phyloP scores from a whole-genome alignment of 495 filamentous ascomycete genomes.

The Aspergillus nidulans region DNA sequence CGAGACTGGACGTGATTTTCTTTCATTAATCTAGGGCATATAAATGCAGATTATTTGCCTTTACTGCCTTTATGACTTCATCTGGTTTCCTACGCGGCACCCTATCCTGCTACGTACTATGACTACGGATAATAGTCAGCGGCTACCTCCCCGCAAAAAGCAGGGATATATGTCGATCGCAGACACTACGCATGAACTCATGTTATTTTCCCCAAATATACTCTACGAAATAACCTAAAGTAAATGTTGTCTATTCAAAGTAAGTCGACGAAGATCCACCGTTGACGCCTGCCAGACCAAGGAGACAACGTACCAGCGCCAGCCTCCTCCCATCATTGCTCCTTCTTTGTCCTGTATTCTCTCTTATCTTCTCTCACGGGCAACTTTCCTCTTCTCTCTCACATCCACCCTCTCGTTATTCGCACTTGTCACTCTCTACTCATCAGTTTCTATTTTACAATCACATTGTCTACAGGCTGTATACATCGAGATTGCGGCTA shows the following conservation, averaged over 20 bases:
- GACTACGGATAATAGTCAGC: background rate
- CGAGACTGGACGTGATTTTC: no score
- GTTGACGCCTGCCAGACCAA: no score
- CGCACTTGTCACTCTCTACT: background rate
- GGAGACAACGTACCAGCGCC: no score
- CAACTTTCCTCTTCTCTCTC: background rate
- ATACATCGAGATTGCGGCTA: background rate
- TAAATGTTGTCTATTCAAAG: no score
- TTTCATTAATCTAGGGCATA: no score
- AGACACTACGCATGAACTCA: background rate
- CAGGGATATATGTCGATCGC: background rate
- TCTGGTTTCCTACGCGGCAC: no score
- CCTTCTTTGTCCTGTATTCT: slow-evolving; percentile 3
- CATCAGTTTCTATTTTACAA: background rate
- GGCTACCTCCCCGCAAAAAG: background rate
- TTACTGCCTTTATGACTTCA: background rate
- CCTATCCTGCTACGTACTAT: background rate
- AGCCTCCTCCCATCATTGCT: background rate
- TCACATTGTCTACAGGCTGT: background rate
- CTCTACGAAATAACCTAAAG: background rate
- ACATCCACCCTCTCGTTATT: background rate
- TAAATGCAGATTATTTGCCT: no score
- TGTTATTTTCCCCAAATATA: background rate
- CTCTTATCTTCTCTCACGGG: background rate
- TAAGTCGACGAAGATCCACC: no score